Conservation (phyloP, 257 asterid genomes). For the Lycium ferocissimum region DNA sequence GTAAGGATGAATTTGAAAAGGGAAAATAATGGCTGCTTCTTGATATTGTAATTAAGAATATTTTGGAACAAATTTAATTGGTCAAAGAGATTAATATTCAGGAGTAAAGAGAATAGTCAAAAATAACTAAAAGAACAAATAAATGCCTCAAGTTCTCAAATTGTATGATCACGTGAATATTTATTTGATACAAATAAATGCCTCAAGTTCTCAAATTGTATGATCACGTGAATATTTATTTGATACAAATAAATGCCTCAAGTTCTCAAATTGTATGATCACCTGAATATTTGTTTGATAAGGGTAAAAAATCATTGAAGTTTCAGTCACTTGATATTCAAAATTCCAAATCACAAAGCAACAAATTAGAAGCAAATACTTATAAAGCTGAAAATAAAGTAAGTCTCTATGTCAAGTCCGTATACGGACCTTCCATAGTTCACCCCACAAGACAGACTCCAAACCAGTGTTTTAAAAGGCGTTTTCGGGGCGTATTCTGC, state of each 20-base stretch:
- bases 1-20: too few species aligned
- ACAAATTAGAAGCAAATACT: slow-evolving; percentile 17
- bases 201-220: not conserved
- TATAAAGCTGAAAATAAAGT: not conserved
- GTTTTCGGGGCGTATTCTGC: too few species aligned
- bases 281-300: too few species aligned
- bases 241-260: too few species aligned
- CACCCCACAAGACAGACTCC: not conserved
- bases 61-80: too few species aligned
- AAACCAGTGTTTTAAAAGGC: not conserved
- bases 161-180: not conserved
- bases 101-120: not conserved
- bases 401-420: not conserved
- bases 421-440: not conserved
- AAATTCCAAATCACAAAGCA: slow-evolving; percentile 12
- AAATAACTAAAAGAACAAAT: not conserved
- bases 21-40: too few species aligned
- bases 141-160: not conserved
- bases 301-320: not conserved
- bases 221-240: not conserved
- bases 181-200: not conserved
- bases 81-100: not conserved
- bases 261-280: too few species aligned
- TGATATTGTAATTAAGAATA: too few species aligned
- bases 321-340: not conserved